Evolutionary conservation across 1,139 yeast species (phyloP).

Genomic region (Kodamaea derodonti): DNA sequence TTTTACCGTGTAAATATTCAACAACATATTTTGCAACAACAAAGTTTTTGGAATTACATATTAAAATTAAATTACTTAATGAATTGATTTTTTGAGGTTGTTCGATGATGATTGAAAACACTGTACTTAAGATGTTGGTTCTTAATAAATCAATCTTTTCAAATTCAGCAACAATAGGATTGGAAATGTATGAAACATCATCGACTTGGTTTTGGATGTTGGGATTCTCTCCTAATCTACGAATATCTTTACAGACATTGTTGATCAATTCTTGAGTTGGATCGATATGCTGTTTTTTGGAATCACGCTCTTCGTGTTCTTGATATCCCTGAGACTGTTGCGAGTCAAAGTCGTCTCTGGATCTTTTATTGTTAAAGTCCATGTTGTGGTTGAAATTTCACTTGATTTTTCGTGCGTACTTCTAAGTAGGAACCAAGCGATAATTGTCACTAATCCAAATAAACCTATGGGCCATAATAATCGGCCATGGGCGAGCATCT

Average conservation of each 20-base stretch:
- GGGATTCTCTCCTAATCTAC: conserved; percentile 63
- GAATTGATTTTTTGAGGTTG: conserved; percentile 87
- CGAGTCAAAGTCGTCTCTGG: conserved; percentile 37
- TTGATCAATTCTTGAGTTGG: conserved; percentile 40
- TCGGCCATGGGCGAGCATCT: no score
- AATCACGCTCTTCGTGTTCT: conserved; percentile 12
- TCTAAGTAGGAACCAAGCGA: no score
- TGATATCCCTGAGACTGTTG: conserved; percentile 8
- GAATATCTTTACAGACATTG: conserved; percentile 51
- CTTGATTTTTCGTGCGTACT: no score
- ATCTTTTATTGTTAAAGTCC: conserved; percentile 29
- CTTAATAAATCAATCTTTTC: conserved; percentile 64
- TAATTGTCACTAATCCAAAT: no score
- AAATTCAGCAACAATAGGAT: conserved; percentile 65
- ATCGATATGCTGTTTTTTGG: conserved; percentile 39
- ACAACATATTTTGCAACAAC: conserved; percentile 67
- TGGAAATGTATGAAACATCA: conserved; percentile 64
- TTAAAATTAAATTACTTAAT: conserved; percentile 64
- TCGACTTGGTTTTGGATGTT: conserved; percentile 51
- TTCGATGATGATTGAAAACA: conserved; percentile 70
- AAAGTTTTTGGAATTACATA: conserved; percentile 64
- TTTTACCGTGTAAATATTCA: conserved; percentile 63
- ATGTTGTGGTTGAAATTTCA: no score
- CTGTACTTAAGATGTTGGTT: conserved; percentile 55
- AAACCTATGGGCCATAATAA: no score